Evolutionary conservation across 2,329 filamentous ascomycete species (phyloP).

Genomic region (Phialophora macrospora): DNA sequence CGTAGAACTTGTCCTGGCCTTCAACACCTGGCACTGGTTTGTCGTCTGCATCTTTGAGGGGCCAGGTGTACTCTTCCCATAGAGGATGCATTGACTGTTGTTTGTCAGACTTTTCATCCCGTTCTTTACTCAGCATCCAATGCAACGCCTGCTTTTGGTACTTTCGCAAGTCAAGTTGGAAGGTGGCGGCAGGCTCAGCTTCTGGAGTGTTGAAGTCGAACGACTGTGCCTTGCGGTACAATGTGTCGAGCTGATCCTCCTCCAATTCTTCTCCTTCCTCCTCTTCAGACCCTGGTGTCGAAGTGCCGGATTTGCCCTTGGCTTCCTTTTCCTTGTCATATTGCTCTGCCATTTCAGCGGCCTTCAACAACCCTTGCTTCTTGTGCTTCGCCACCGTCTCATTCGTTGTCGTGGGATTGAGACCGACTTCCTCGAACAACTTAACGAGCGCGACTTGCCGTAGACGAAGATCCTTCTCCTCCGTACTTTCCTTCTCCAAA

Average conservation of each 20-base stretch:
- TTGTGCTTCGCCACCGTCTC: conserved; percentile 76
- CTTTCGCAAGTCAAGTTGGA: conserved; percentile 80
- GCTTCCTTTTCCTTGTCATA: conserved; percentile 62
- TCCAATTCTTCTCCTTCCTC: conserved; percentile 92
- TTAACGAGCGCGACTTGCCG: conserved; percentile 87
- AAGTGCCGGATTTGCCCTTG: conserved; percentile 53
- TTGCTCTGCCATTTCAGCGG: conserved; percentile 86
- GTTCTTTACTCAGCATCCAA: conserved; percentile 97
- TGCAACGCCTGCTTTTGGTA: conserved; percentile 95
- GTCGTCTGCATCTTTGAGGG: conserved; percentile 83
- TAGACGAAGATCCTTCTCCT: conserved; percentile 81
- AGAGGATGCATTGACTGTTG: conserved; percentile 91
- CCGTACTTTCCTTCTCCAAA: conserved; percentile 80
- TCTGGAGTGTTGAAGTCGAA: conserved; percentile 94
- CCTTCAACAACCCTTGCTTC: conserved; percentile 80
- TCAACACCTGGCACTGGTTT: conserved; percentile 69
- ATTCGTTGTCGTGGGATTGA: conserved; percentile 76
- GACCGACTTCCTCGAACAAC: conserved; percentile 84
- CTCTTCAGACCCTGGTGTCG: conserved; percentile 64
- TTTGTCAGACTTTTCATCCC: conserved; percentile 70
- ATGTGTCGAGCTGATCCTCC: conserved; percentile 88
- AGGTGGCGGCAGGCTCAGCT: conserved; percentile 79
- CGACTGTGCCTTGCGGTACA: conserved; percentile 95
- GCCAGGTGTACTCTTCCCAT: conserved; percentile 96
- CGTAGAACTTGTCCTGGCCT: conserved; percentile 78